Evolutionary conservation across 1,284 basidiomycete genomes (phyloP).

Genomic region (Rugiboletus extremiorientalis): DNA sequence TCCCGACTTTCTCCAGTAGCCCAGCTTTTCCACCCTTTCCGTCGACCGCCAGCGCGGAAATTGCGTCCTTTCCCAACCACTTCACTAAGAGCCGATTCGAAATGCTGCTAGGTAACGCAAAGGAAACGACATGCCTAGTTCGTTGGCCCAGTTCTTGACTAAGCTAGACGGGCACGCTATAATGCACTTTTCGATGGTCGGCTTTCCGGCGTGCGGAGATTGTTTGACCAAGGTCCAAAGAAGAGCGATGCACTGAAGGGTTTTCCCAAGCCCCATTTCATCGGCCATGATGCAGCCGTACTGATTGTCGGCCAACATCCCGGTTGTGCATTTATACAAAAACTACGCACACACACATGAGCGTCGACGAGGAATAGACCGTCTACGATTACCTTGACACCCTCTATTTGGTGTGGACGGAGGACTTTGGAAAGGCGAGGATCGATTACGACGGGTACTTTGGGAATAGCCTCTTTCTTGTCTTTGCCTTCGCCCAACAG

Average conservation of each 20-base stretch:
- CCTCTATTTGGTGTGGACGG: constrained; percentile 97
- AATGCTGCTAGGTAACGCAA: neutral
- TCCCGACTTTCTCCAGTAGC: constrained; percentile 72
- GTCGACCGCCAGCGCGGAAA: constrained; percentile 83
- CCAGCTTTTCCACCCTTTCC: constrained; percentile 88
- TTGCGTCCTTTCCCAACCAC: constrained; percentile 87
- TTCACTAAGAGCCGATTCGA: constrained; percentile 56
- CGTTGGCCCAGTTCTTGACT: constrained; percentile 99
- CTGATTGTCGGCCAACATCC: constrained; percentile 89
- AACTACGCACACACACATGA: constrained; percentile 55
- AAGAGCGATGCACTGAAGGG: constrained; percentile 94
- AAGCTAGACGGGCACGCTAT: constrained; percentile 97
- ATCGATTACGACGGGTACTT: constrained; percentile 97
- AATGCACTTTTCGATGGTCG: constrained; percentile 96
- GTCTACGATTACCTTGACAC: constrained; percentile 76
- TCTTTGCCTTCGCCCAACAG: constrained; percentile 79
- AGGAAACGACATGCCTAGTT: constrained; percentile 65
- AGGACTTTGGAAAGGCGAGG: constrained; percentile 85
- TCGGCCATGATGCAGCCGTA: constrained; percentile 99
- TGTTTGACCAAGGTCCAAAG: constrained; percentile 98
- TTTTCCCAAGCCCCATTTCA: constrained; percentile 98
- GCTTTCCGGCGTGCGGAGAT: constrained; percentile 84
- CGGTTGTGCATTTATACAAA: constrained; percentile 93
- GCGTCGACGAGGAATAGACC: neutral
- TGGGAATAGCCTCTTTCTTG: constrained; percentile 66